phyloP scores from a whole-genome alignment of 2,329 filamentous ascomycete genomes.

The Rhynchosporium graminicola region DNA sequence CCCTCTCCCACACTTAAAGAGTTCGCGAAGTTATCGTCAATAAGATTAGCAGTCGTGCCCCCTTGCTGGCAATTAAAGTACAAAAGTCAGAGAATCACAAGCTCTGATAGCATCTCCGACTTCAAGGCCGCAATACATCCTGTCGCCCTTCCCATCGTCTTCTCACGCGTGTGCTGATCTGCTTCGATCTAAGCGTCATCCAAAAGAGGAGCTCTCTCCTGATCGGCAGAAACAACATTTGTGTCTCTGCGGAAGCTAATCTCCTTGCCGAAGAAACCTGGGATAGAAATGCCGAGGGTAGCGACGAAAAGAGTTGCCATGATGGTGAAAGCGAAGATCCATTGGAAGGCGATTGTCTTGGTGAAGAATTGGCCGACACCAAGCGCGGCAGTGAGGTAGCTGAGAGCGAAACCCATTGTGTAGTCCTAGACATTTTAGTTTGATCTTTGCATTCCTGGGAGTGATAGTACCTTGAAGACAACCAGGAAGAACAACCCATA shows the following conservation, averaged over 20 bases:
- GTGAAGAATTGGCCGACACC: slow-evolving; percentile 75
- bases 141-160: neutral
- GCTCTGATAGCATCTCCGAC: neutral
- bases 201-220: slow-evolving; percentile 61
- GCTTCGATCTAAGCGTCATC: slow-evolving; percentile 44
- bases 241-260: slow-evolving; percentile 50
- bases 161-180: neutral
- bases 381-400: slow-evolving; percentile 70
- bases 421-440: slow-evolving; percentile 53
- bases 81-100: too few species aligned
- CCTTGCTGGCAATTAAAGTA: neutral
- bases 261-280: slow-evolving; percentile 62
- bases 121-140: neutral
- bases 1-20: too few species aligned
- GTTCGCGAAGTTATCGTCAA: neutral
- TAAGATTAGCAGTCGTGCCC: neutral
- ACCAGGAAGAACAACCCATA: slow-evolving; percentile 77
- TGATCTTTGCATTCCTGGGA: neutral
- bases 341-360: slow-evolving; percentile 78
- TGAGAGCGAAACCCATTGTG: slow-evolving; percentile 78
- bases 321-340: slow-evolving; percentile 89
- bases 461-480: slow-evolving; percentile 61
- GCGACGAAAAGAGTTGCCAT: slow-evolving; percentile 73
- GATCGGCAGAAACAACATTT: slow-evolving; percentile 48
- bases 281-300: slow-evolving; percentile 65